Conservation (phyloP, 352 stramenopile species). For the Phytophthora sp. region DNA sequence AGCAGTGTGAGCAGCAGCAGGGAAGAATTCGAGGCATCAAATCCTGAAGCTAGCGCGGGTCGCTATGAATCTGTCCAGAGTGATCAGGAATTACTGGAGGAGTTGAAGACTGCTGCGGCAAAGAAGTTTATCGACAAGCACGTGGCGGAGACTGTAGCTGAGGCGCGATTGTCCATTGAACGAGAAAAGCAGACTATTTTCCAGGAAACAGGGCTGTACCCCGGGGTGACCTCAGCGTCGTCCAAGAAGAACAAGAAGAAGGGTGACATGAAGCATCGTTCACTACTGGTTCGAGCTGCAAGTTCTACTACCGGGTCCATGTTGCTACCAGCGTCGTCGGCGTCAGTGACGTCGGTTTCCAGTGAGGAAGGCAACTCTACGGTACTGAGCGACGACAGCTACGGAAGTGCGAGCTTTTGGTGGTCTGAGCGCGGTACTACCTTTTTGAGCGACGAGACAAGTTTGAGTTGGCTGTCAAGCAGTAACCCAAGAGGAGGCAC, state of each 20-base stretch:
- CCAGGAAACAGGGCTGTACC: conserved; percentile 69
- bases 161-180: conserved; percentile 72
- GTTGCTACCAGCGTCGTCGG: conserved; percentile 32
- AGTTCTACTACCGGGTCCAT: conserved; percentile 36
- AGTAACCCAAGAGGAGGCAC: conserved; percentile 34
- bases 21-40: conserved; percentile 25
- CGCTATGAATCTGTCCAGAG: conserved; percentile 25
- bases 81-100: conserved; percentile 51
- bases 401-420: conserved; percentile 49
- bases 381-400: conserved; percentile 48
- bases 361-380: conserved; percentile 44
- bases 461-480: conserved; percentile 47
- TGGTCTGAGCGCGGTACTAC: conserved; percentile 50
- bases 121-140: conserved; percentile 83
- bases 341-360: conserved; percentile 35
- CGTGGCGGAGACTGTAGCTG: conserved; percentile 63
- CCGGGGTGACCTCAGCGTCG: conserved; percentile 36
- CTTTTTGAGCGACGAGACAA: conserved; percentile 48
- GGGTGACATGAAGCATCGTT: conserved; percentile 25
- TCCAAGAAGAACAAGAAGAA: conserved; percentile 38
- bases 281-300: conserved; percentile 34
- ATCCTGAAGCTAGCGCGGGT: not conserved
- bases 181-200: conserved; percentile 71
- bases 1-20: conserved; percentile 42
- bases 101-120: conserved; percentile 54